Base-by-base conservation (phyloP, 108 stramenopile genomes). In the Nitzschia palea region DNA sequence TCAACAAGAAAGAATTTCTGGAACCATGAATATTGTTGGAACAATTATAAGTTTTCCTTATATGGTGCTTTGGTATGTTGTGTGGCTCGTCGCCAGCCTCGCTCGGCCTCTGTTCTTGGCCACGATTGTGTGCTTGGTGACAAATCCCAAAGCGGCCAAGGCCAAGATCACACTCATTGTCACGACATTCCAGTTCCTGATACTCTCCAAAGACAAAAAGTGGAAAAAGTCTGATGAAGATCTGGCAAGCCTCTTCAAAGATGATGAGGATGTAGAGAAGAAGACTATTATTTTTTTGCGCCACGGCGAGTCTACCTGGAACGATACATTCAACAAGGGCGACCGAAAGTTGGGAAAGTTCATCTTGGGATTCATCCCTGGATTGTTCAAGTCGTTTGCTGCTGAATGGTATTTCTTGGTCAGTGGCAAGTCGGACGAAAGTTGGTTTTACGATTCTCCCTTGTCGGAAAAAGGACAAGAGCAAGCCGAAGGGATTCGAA, bases 241-340 rank as follows among this genome's bases (percentile, higher is more conserved):
- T 65, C 86, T 83, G 14, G 80, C 77, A 5, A 51, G 66, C 0
- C 72, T 74, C 53, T 90, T 89, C 52, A 57, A 82, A 69, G 64
- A 65, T 74, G 54, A 36, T 31, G 44, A 73, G 2, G 66, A 26
- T 10, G 52, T 83, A 31, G 73, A 78, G 37, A 79, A 69, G 23
- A 94, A 94, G 57, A 91, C 87, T 0, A 67, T 94, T 32, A 81
- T 94, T 27, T 82, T 94, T 43, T 74, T 94, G 4, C 86, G 93
- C 3, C 93, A 94, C 45, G 93, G 93, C 22, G 80, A 83, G 55
- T 63, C 81, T 17, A 87, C 86, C 17, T 94, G 93, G 93, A 94
- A 94, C 63, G 90, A 94, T 43, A 91, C 90, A n/a, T 94, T 94
- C 75, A 94, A 94, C 68, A 78, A 76, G 37, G 83, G 83, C 22